Base-by-base conservation (phyloP, 1,284 basidiomycete genomes). In the Hortiboletus rubellus region DNA sequence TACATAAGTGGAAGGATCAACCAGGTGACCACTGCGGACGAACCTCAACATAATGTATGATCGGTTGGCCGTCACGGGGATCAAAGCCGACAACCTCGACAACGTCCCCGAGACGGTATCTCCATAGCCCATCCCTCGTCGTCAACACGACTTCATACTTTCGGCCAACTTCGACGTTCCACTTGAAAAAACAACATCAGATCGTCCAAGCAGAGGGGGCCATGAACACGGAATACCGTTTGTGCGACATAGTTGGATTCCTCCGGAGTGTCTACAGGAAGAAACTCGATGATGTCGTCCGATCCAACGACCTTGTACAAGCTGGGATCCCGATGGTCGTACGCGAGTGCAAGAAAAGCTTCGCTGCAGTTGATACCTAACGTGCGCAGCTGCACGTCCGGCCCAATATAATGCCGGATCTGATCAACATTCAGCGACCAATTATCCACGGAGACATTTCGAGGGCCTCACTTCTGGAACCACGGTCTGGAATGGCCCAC, bases 231-330 rank as follows among this genome's bases (percentile, higher is more conserved):
- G n/a, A 40, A 7, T 42, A 66, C 68, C 46, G 62, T 60, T 50
- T 70, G 66, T 11, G 43, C 36, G 38, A 70, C 22, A 46, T 55
- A 33, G 34, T 60, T 54, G 46, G 64, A 50, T 30, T 69, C 57
- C 27, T 67, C 60, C 1, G 63, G 50, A 5, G 51, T 22, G 15
- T 61, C 59, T 12, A 60, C 4, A 8, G 59, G 55, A 3, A 69
- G 43, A 50, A 68, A 70, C 44, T 70, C 68, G n/a, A 60, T 46
- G 27, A 72, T 58, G 10, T 67, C 68, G 18, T 70, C 58, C 9
- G 60, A 65, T 17, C 60, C 60, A 7, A 69, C 55, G 7, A 72
- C 47, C 40, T 70, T 68, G 52, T 70, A 60, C 27, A 65, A 42
- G 48, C 54, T 65, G 2, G 64, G 51, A 18, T 71, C 58, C 30